These are phyloP conservation scores for Quercus parvula DNA, from an alignment of 306 rosid species.

Conservation along the genomic window DNA sequence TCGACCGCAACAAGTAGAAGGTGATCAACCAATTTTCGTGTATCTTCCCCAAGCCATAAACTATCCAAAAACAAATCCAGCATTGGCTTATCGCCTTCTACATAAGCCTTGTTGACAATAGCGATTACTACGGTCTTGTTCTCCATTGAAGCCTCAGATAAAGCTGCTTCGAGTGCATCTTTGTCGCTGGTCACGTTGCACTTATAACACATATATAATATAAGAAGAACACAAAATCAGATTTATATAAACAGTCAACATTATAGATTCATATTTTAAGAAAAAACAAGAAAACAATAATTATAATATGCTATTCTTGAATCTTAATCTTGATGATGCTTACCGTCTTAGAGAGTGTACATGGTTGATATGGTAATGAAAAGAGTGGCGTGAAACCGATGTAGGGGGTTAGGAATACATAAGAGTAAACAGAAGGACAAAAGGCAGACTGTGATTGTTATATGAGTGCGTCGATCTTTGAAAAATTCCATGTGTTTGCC, in stretches of 20 bases:
- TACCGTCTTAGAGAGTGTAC: not conserved
- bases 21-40: slow-evolving; percentile 14
- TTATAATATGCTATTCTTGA: too few species aligned
- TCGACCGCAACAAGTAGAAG: slow-evolving; percentile 27
- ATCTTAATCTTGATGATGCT: not conserved
- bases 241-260: not conserved
- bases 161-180: slow-evolving; percentile 19
- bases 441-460: not conserved
- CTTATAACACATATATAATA: not conserved
- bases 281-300: not conserved
- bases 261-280: not conserved
- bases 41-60: slow-evolving; percentile 34
- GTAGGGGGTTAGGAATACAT: not conserved
- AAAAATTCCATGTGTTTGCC: not conserved
- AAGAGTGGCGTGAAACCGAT: not conserved
- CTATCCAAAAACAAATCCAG: slow-evolving; percentile 28
- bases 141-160: slow-evolving; percentile 18
- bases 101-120: slow-evolving; percentile 28
- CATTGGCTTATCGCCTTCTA: slow-evolving; percentile 26
- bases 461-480: not conserved
- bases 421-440: not conserved
- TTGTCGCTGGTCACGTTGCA: not conserved
- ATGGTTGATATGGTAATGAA: not conserved
- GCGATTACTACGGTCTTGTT: slow-evolving; percentile 21
- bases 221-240: too few species aligned